Base-by-base conservation (phyloP, 805 yeast genomes). In the Ogataea nonfermentans region DNA sequence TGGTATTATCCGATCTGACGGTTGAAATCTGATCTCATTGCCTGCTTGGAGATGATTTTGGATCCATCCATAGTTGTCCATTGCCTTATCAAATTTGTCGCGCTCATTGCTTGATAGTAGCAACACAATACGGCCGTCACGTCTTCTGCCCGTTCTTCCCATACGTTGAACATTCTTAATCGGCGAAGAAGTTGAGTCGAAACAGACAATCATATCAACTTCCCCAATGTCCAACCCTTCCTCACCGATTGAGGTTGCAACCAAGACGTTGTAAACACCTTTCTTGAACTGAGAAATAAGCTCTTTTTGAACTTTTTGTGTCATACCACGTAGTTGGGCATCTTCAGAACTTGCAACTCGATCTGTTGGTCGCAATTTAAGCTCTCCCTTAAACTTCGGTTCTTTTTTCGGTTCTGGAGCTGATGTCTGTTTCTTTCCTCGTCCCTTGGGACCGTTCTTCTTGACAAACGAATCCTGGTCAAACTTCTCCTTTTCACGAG, bases 141-240 rank as follows among this genome's bases (percentile, higher is more conserved):
- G 69, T 56, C 88, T 87, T 64, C 99, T 81, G 13, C 99, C 99
- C 0, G 99, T 93, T 65, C 99, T 78, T 19, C 99, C 99, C 95
- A 93, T 88, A 52, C 99, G 68, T 59, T 93, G 99, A 28, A 93
- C 75, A 51, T 85, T 89, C 43, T 95, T 86, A 41, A 93, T 91
- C 0, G 98, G 97, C 31, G 96, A 87, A 20, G 89, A 73, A 0
- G 97, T 89, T 0, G 96, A 86, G 55, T 93, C 99, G 62, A 79
- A 93, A 57, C 96, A 90, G 6, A 93, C 73, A 50, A 93, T 91
- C 52, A 93, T 59, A 61, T 93, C 99, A 37, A 93, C 99, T 59
- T 95, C 97, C 23, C 99, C 99, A 49, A 93, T 95, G 68, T 93
- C 99, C 48, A 93, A 71, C 31, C 99, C 99, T 68, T 93, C 99